phyloP scores from a whole-genome alignment of 108 stramenopile genomes.

The Nitzschia sp. region DNA sequence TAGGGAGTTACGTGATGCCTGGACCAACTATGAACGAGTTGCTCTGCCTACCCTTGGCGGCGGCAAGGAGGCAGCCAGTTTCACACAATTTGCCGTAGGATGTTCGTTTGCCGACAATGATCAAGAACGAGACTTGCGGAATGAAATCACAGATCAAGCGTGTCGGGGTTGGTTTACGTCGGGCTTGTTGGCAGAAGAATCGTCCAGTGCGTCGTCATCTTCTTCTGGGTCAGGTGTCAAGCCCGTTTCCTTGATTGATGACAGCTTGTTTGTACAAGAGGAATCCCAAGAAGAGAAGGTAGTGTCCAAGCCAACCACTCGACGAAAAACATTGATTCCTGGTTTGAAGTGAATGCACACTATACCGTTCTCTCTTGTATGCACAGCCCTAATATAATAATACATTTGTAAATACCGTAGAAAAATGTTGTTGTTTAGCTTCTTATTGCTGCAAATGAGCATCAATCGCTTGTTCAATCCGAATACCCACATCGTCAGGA shows the following conservation, averaged over 20 bases:
- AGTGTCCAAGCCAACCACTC: neutral
- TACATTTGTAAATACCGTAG: too few species aligned
- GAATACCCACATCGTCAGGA: neutral
- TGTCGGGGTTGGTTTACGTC: slow-evolving; percentile 82
- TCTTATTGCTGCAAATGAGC: neutral
- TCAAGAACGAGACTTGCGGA: slow-evolving; percentile 49
- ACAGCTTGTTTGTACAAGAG: slow-evolving; percentile 32
- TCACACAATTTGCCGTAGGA: slow-evolving; percentile 85
- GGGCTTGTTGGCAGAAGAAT: slow-evolving; percentile 38
- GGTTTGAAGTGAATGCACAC: slow-evolving; percentile 1
- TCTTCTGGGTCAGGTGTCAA: neutral
- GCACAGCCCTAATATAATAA: neutral
- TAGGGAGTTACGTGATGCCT: slow-evolving; percentile 63
- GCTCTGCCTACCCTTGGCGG: slow-evolving; percentile 19
- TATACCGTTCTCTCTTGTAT: neutral
- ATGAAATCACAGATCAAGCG: slow-evolving; percentile 82
- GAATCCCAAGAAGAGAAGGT: neutral
- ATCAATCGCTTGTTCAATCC: slow-evolving; percentile 3
- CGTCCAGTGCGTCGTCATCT: neutral
- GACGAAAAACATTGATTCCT: slow-evolving; percentile 3
- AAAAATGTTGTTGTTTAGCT: too few species aligned
- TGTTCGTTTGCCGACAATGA: slow-evolving; percentile 80
- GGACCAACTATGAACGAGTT: slow-evolving; percentile 64
- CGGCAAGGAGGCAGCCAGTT: slow-evolving; percentile 41
- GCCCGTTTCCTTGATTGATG: slow-evolving; percentile 30